Evolutionary conservation across 2,329 filamentous ascomycete species (phyloP).

Genomic region (Colletotrichum sp.): DNA sequence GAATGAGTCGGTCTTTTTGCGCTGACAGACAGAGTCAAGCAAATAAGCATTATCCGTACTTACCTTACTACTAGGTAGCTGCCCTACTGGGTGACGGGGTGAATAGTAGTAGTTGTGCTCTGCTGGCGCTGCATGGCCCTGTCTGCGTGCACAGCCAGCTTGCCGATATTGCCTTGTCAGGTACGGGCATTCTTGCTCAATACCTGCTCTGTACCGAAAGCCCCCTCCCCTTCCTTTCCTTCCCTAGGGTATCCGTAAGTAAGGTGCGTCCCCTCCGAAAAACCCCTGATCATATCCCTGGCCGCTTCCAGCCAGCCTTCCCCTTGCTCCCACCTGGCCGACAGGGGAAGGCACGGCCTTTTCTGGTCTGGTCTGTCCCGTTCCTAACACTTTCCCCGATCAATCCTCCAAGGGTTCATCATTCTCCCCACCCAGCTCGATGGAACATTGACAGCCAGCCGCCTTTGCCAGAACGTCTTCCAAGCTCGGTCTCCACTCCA

Average conservation of each 20-base stretch:
- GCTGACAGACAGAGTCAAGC: not conserved
- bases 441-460: conserved; percentile 14
- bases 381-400: conserved; percentile 10
- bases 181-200: not conserved
- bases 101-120: not conserved
- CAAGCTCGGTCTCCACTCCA: not conserved
- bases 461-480: conserved; percentile 8
- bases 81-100: not conserved
- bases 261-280: not conserved
- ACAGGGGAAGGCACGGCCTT: conserved; percentile 3
- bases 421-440: not conserved
- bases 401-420: conserved; percentile 19
- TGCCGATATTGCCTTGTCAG: not conserved
- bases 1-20: not conserved
- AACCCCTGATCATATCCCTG: not conserved
- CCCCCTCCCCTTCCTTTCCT: not conserved
- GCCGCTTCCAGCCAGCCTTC: conserved; percentile 14
- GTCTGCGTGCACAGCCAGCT: not conserved
- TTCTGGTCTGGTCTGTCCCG: conserved; percentile 8
- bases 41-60: not conserved
- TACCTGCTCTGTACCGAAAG: not conserved
- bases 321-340: conserved; percentile 16
- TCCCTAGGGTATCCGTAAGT: not conserved
- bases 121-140: not conserved
- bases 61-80: not conserved